Conservation (phyloP, 2,329 filamentous ascomycete genomes). For the Claviceps cyperi region DNA sequence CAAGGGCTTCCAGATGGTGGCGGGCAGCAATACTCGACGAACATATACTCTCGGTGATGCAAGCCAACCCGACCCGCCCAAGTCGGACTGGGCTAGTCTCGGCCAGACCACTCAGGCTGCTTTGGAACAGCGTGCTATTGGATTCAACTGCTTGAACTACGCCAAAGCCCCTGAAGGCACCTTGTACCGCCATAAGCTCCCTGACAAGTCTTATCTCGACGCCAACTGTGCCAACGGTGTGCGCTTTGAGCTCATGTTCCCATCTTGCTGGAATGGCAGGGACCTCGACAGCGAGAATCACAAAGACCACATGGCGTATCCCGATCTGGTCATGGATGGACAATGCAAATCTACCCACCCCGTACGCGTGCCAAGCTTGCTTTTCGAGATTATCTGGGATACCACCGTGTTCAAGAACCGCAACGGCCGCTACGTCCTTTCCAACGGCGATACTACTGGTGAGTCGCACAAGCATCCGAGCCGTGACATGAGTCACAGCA, state of each 20-base stretch:
- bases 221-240: slow-evolving; percentile 69
- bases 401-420: slow-evolving; percentile 49
- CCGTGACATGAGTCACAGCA: not conserved
- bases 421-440: slow-evolving; percentile 56
- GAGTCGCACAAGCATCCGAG: slow-evolving; percentile 13
- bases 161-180: slow-evolving; percentile 48
- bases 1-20: slow-evolving; percentile 64
- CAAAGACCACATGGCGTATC: slow-evolving; percentile 61
- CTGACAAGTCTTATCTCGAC: slow-evolving; percentile 67
- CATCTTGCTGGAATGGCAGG: slow-evolving; percentile 71
- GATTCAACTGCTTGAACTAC: slow-evolving; percentile 95
- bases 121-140: slow-evolving; percentile 66
- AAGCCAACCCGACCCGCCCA: slow-evolving; percentile 45
- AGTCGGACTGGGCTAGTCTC: slow-evolving; percentile 53
- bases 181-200: slow-evolving; percentile 68
- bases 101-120: slow-evolving; percentile 52
- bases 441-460: slow-evolving; percentile 67
- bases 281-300: slow-evolving; percentile 41
- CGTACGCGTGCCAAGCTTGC: slow-evolving; percentile 55
- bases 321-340: slow-evolving; percentile 61
- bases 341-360: slow-evolving; percentile 57
- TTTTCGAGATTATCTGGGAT: slow-evolving; percentile 78
- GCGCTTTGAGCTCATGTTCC: slow-evolving; percentile 75
- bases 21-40: slow-evolving; percentile 54
- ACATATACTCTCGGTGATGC: slow-evolving; percentile 57